Percentiles rank a stretch among this genome's conserved stretches.
These are phyloP conservation scores for Xylariaceae sp. DNA, from an alignment of 2,329 filamentous ascomycete species.

Conservation along the genomic window DNA sequence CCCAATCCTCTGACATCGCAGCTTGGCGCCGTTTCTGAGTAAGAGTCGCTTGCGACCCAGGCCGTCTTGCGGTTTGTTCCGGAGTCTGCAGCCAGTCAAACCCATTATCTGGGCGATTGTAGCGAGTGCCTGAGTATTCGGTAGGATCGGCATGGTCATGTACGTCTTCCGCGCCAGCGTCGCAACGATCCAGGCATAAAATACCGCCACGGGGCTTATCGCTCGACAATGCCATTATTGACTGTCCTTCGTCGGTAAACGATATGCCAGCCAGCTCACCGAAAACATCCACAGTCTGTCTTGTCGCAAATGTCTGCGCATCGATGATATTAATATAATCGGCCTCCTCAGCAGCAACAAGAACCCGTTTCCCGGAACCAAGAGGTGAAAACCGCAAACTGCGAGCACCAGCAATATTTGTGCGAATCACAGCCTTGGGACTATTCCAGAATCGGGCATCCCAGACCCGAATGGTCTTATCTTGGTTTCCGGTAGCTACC, in stretches of 20 bases:
- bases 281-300: conserved; percentile 70
- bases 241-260: conserved; percentile 63
- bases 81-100: conserved; percentile 26
- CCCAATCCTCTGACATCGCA: conserved; percentile 22
- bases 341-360: conserved; percentile 72
- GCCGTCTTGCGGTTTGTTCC: conserved; percentile 16
- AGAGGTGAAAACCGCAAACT: conserved; percentile 68
- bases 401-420: conserved; percentile 65
- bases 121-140: neutral
- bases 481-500: conserved; percentile 73
- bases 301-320: conserved; percentile 57
- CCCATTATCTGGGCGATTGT: conserved; percentile 1
- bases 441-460: conserved; percentile 67
- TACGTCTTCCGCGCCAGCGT: conserved; percentile 31
- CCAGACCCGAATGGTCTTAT: conserved; percentile 69
- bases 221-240: conserved; percentile 64
- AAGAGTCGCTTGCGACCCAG: conserved; percentile 20
- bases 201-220: conserved; percentile 65
- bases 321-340: conserved; percentile 71
- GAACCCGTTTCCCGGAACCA: conserved; percentile 61
- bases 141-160: conserved; percentile 12
- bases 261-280: conserved; percentile 68
- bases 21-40: conserved; percentile 24
- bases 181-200: conserved; percentile 54
- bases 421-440: conserved; percentile 52